These are phyloP conservation scores for Senecio squalidus DNA, from an alignment of 140 eudicot genomes.

Conservation along the genomic window DNA sequence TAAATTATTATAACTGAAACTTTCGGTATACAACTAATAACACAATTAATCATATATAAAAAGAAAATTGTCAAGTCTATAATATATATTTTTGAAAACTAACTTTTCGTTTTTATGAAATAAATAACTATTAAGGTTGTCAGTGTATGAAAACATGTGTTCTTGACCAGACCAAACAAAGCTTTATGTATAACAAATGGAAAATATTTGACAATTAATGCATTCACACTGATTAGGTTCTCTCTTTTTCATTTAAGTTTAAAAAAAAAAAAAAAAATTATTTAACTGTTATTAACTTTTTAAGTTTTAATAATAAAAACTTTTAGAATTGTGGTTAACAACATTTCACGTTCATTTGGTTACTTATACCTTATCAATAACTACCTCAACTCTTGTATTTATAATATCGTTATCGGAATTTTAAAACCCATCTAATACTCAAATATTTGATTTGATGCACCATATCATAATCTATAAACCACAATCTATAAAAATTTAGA, in stretches of 20 bases:
- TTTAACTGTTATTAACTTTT: neutral
- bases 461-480: too few relatives aligned
- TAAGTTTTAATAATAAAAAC: neutral
- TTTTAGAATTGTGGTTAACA: neutral
- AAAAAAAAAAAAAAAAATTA: neutral
- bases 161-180: slow-evolving; percentile 24
- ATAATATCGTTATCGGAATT: too few relatives aligned
- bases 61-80: too few relatives aligned
- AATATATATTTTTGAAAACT: neutral
- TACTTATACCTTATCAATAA: too few relatives aligned
- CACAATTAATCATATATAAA: too few relatives aligned
- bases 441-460: too few relatives aligned
- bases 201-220: slow-evolving; percentile 12
- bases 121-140: neutral
- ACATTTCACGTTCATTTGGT: too few relatives aligned
- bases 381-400: too few relatives aligned
- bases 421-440: too few relatives aligned
- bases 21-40: too few relatives aligned
- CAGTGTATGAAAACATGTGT: slow-evolving; percentile 23
- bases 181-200: slow-evolving; percentile 13
- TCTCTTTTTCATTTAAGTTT: neutral
- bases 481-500: too few relatives aligned
- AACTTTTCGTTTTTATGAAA: neutral
- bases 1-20: too few relatives aligned
- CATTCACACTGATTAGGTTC: slow-evolving; percentile 17